A percentile compares a stretch with the other conserved stretches of the same genome.
These are phyloP conservation scores for Exserohilum rostratum DNA, from an alignment of 2,329 filamentous ascomycete species.

Conservation along the genomic window DNA sequence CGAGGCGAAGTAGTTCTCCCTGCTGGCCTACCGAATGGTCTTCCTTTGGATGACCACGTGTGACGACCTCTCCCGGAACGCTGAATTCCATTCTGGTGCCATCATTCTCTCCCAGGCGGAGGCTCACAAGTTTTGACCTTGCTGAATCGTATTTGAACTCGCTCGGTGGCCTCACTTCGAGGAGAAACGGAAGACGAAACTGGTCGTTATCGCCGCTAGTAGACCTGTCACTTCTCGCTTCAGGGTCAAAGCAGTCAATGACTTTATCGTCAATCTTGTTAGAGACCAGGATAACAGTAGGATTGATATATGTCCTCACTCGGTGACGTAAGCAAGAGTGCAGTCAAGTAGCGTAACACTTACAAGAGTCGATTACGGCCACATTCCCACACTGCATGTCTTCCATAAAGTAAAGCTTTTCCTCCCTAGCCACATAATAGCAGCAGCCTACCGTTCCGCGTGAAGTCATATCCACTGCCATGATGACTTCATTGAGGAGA, in stretches of 20 bases:
- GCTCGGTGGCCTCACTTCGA: constrained; percentile 71
- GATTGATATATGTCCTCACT: constrained; percentile 68
- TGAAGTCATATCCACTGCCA: constrained; percentile 79
- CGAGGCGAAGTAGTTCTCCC: constrained; percentile 70
- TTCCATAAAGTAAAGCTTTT: constrained; percentile 75
- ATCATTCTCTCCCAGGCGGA: constrained; percentile 59
- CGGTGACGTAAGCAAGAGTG: not conserved
- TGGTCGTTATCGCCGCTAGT: constrained; percentile 49
- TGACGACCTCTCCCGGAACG: constrained; percentile 62
- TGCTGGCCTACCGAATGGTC: constrained; percentile 62
- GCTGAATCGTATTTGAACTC: constrained; percentile 76
- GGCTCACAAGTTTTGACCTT: constrained; percentile 67
- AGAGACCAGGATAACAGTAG: constrained; percentile 65
- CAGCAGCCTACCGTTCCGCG: constrained; percentile 78
- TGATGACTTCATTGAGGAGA: constrained; percentile 70
- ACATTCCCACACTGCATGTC: constrained; percentile 73
- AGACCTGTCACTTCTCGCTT: constrained; percentile 45
- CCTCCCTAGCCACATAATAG: constrained; percentile 75
- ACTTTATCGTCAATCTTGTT: constrained; percentile 60
- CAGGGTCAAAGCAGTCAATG: constrained; percentile 53
- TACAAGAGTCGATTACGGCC: constrained; percentile 61
- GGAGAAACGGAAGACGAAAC: constrained; percentile 62
- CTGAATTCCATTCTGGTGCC: constrained; percentile 62
- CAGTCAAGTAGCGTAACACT: constrained; percentile 18
- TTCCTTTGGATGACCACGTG: constrained; percentile 47